Evolutionary conservation across 1,139 yeast genomes (phyloP).

Genomic region (Diutina sp.): DNA sequence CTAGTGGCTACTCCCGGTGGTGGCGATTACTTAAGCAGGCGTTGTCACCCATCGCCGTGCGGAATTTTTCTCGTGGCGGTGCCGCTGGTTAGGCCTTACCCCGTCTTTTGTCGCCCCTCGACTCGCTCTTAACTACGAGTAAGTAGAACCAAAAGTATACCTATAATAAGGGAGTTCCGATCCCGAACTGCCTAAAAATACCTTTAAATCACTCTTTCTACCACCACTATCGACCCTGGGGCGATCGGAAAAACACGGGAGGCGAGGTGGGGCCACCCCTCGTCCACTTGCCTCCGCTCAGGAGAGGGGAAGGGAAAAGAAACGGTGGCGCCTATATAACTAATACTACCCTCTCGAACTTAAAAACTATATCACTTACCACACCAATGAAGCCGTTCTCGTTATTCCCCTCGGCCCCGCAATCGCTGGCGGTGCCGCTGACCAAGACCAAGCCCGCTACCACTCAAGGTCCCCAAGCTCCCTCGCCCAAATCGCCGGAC

Average conservation of each 20-base stretch:
- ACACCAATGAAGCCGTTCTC: background rate
- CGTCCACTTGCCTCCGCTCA: background rate
- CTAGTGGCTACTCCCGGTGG: too few species aligned
- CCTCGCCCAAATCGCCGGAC: background rate
- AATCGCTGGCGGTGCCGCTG: background rate
- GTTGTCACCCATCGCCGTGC: too few species aligned
- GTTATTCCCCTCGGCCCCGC: too few species aligned
- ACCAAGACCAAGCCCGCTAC: background rate
- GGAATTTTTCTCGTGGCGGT: too few species aligned
- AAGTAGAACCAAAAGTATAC: background rate
- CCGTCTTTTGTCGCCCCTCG: too few species aligned
- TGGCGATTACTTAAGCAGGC: too few species aligned
- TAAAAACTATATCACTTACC: background rate
- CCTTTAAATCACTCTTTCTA: too few species aligned
- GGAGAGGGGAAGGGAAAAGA: background rate
- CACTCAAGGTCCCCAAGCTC: background rate
- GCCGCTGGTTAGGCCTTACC: too few species aligned
- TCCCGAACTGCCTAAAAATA: background rate
- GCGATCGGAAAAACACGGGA: background rate
- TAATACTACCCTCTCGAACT: background rate
- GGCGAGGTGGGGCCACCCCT: background rate
- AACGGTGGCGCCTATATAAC: background rate
- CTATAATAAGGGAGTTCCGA: too few species aligned
- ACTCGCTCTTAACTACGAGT: background rate
- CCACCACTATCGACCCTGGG: too few species aligned